phyloP scores from a whole-genome alignment of 2,329 filamentous ascomycete genomes.

The Annulohypoxylon truncatum region DNA sequence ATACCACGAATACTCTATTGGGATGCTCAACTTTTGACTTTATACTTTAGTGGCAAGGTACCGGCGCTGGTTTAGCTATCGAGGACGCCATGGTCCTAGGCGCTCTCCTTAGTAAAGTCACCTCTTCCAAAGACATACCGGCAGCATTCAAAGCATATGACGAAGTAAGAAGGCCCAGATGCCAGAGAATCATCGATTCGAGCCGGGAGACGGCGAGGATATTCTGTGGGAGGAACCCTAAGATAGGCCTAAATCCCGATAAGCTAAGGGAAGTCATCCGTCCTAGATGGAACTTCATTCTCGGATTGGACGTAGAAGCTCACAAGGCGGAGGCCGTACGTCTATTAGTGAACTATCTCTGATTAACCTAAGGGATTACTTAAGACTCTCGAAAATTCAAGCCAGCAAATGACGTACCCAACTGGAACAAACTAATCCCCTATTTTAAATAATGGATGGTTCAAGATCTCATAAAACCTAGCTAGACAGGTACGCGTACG shows the following conservation, averaged over 20 bases:
- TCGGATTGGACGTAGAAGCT: not conserved
- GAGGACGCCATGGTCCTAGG: conserved; percentile 28
- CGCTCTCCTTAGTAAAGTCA: conserved; percentile 2
- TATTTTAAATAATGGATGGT: too few relatives aligned
- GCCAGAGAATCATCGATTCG: conserved; percentile 35
- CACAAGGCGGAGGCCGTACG: not conserved
- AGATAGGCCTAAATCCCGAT: conserved; percentile 1
- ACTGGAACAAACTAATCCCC: too few relatives aligned
- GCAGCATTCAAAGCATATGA: conserved; percentile 27
- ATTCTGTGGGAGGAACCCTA: conserved; percentile 16
- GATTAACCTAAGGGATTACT: not conserved
- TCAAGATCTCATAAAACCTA: too few relatives aligned
- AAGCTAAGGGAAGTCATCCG: conserved; percentile 14
- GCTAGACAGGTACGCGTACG: too few relatives aligned
- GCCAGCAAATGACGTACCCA: too few relatives aligned
- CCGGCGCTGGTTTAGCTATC: conserved; percentile 16
- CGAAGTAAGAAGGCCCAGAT: conserved; percentile 25
- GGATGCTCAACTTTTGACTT: not conserved
- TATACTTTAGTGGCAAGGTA: conserved; percentile 17
- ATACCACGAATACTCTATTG: not conserved
- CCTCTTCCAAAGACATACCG: not conserved
- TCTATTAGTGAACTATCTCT: not conserved
- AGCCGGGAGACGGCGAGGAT: conserved; percentile 31
- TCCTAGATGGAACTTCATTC: conserved; percentile 10
- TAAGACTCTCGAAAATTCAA: too few relatives aligned